Percentiles rank a stretch among this genome's conserved stretches.
Evolutionary conservation across 2,329 filamentous ascomycete genomes (phyloP).

Genomic region (Grosmannia huntii): DNA sequence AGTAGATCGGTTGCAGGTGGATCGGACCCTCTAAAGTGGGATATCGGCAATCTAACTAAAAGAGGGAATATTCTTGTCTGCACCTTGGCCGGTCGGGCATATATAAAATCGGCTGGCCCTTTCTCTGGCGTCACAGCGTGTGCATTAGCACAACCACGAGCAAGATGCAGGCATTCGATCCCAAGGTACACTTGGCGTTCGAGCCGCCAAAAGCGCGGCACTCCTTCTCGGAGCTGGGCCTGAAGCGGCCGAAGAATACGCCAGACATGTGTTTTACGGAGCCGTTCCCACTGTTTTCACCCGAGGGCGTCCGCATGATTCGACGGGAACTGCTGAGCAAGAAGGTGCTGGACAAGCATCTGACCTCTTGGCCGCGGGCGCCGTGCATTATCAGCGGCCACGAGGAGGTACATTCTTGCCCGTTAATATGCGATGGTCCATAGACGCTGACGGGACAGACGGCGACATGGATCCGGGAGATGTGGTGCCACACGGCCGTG

Average conservation of each 20-base stretch:
- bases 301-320: constrained; percentile 1
- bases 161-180: background rate
- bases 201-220: background rate
- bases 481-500: constrained; percentile 1
- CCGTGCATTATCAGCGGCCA: constrained; percentile 1
- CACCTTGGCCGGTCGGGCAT: background rate
- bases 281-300: background rate
- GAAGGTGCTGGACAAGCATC: constrained; percentile 1
- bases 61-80: background rate
- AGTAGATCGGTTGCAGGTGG: background rate
- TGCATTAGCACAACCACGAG: background rate
- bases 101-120: background rate
- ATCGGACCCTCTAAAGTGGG: background rate
- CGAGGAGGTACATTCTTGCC: background rate
- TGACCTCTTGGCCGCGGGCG: background rate
- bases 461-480: constrained; percentile 1
- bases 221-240: constrained; percentile 1
- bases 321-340: background rate
- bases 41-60: background rate
- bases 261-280: constrained; percentile 1
- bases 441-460: background rate
- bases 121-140: background rate
- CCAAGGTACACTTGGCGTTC: background rate
- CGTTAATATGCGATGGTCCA: background rate
- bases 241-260: background rate